Evolutionary conservation across 306 rosid species (phyloP).

Genomic region (Lupinus albus): DNA sequence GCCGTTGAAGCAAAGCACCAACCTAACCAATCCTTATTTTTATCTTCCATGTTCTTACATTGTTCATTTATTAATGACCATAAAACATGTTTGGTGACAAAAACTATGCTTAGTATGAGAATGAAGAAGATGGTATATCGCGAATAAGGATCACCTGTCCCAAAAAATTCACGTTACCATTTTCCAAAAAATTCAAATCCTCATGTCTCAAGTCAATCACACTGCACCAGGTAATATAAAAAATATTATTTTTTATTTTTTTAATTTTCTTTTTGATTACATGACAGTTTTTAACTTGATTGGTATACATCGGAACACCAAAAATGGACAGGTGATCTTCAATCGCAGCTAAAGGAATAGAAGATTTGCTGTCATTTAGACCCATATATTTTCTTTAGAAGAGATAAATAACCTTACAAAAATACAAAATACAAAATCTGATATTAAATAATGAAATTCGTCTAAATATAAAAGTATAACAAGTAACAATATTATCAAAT

Average conservation of each 20-base stretch:
- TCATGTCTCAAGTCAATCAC: too few species aligned
- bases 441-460: slow-evolving; percentile 34
- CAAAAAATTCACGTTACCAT: too few species aligned
- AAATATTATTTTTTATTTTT: too few species aligned
- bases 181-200: too few species aligned
- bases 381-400: slow-evolving; percentile 23
- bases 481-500: too few species aligned
- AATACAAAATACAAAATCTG: slow-evolving; percentile 17
- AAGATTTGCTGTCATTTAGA: slow-evolving; percentile 39
- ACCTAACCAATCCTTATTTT: slow-evolving; percentile 33
- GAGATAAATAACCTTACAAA: slow-evolving; percentile 26
- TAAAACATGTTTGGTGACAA: slow-evolving; percentile 8
- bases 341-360: slow-evolving; percentile 40
- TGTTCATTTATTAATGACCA: slow-evolving; percentile 39
- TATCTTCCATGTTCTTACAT: slow-evolving; percentile 7
- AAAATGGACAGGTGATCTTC: slow-evolving; percentile 40
- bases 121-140: neutral
- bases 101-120: slow-evolving; percentile 37
- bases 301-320: too few species aligned
- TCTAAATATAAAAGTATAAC: slow-evolving; percentile 15
- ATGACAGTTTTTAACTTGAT: too few species aligned
- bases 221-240: too few species aligned
- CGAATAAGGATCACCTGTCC: too few species aligned
- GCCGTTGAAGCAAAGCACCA: slow-evolving; percentile 62
- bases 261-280: too few species aligned